Conservation (phyloP, 2,329 filamentous ascomycete species). For the Teratosphaeria nubilosa region DNA sequence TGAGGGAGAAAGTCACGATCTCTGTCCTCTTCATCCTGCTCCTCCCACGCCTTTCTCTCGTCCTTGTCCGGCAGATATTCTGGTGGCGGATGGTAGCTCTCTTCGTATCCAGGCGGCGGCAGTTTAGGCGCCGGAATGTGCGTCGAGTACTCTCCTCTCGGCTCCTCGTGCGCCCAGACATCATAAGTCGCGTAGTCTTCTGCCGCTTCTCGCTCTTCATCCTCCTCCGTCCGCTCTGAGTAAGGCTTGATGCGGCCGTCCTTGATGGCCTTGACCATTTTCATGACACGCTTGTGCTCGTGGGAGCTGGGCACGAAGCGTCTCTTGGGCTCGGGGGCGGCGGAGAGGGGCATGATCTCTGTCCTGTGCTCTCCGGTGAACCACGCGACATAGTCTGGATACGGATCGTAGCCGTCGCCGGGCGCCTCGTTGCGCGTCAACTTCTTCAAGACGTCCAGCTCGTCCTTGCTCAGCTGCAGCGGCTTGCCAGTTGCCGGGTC, state of each 20-base stretch:
- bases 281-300: slow-evolving; percentile 92
- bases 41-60: slow-evolving; percentile 77
- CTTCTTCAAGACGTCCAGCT: slow-evolving; percentile 77
- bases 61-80: slow-evolving; percentile 85
- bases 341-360: slow-evolving; percentile 89
- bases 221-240: slow-evolving; percentile 60
- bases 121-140: slow-evolving; percentile 90
- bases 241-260: slow-evolving; percentile 92
- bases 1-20: slow-evolving; percentile 81
- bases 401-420: slow-evolving; percentile 82
- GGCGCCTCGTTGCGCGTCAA: slow-evolving; percentile 83
- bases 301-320: slow-evolving; percentile 95
- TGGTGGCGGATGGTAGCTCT: slow-evolving; percentile 90
- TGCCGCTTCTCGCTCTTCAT: slow-evolving; percentile 47
- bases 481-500: slow-evolving; percentile 92
- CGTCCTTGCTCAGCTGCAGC: slow-evolving; percentile 73
- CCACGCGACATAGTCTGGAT: slow-evolving; percentile 86
- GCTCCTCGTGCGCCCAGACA: slow-evolving; percentile 87
- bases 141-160: slow-evolving; percentile 77
- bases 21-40: slow-evolving; percentile 77
- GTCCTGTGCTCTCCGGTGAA: slow-evolving; percentile 74
- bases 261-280: slow-evolving; percentile 88
- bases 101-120: slow-evolving; percentile 83
- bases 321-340: slow-evolving; percentile 90
- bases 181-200: slow-evolving; percentile 69